These are phyloP conservation scores for Tetrapyrgos nigripes DNA, from an alignment of 1,284 basidiomycete species.

Conservation along the genomic window DNA sequence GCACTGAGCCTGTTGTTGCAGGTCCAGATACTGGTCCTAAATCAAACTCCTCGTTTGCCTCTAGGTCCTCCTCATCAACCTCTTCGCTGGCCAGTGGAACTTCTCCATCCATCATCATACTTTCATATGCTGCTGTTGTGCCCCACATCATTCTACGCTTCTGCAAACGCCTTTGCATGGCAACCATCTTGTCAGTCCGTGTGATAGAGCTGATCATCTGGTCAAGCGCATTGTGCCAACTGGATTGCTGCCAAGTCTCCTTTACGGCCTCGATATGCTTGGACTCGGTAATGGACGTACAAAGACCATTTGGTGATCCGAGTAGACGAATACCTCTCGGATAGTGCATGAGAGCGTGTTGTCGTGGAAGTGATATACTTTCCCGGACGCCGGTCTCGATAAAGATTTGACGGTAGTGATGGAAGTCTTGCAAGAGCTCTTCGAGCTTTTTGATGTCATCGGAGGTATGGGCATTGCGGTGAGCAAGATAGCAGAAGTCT, in stretches of 20 bases:
- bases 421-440: slow-evolving; percentile 33
- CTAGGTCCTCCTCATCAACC: not conserved
- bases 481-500: slow-evolving; percentile 35
- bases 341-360: slow-evolving; percentile 29
- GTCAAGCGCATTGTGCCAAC: slow-evolving; percentile 10
- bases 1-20: not conserved
- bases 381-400: slow-evolving; percentile 21
- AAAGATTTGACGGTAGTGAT: slow-evolving; percentile 37
- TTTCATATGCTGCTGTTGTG: not conserved
- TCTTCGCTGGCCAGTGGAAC: not conserved
- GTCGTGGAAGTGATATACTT: slow-evolving; percentile 28
- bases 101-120: not conserved
- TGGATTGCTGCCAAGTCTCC: slow-evolving; percentile 20
- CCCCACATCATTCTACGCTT: slow-evolving; percentile 14
- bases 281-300: slow-evolving; percentile 20
- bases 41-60: not conserved
- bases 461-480: slow-evolving; percentile 27
- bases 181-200: slow-evolving; percentile 9
- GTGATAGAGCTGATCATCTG: slow-evolving; percentile 19
- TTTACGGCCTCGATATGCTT: slow-evolving; percentile 22
- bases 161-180: slow-evolving; percentile 1
- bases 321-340: slow-evolving; percentile 20
- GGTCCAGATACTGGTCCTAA: not conserved
- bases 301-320: slow-evolving; percentile 29
- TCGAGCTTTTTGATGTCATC: slow-evolving; percentile 29